Percentiles rank a stretch among this genome's conserved stretches.
These are phyloP conservation scores for Parasarocladium wereldwijsianum DNA, from an alignment of 2,329 filamentous ascomycete species.

Conservation along the genomic window DNA sequence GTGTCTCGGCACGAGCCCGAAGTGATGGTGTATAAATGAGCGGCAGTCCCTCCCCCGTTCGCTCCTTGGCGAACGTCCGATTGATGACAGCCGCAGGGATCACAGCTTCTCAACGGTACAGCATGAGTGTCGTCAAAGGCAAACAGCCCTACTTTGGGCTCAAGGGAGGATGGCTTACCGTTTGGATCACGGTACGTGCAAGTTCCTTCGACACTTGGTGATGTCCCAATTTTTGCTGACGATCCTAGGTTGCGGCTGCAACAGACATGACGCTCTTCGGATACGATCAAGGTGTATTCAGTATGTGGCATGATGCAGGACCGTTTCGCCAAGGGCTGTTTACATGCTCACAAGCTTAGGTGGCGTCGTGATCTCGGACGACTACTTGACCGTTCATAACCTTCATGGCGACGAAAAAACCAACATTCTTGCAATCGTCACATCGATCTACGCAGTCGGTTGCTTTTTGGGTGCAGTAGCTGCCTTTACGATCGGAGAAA, in stretches of 20 bases:
- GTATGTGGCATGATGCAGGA: constrained; percentile 11
- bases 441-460: constrained; percentile 34
- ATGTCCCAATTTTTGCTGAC: no score
- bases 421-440: constrained; percentile 22
- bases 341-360: not conserved
- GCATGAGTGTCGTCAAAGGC: no score
- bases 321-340: no score
- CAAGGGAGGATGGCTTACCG: constrained; percentile 4
- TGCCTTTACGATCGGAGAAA: constrained; percentile 24
- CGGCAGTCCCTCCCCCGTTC: no score
- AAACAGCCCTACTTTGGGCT: constrained; percentile 6
- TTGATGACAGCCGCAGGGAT: no score
- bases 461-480: constrained; percentile 31
- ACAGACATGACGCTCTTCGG: constrained; percentile 6
- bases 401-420: constrained; percentile 21
- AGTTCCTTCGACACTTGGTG: no score
- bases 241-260: constrained; percentile 4
- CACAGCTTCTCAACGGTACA: no score
- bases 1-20: no score
- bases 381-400: constrained; percentile 29
- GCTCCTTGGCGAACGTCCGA: no score
- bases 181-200: constrained; percentile 5
- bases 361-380: constrained; percentile 32
- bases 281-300: constrained; percentile 35
- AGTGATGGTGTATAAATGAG: no score